Evolutionary conservation across 2,329 filamentous ascomycete species (phyloP).

Genomic region (Ramularia endophylla): DNA sequence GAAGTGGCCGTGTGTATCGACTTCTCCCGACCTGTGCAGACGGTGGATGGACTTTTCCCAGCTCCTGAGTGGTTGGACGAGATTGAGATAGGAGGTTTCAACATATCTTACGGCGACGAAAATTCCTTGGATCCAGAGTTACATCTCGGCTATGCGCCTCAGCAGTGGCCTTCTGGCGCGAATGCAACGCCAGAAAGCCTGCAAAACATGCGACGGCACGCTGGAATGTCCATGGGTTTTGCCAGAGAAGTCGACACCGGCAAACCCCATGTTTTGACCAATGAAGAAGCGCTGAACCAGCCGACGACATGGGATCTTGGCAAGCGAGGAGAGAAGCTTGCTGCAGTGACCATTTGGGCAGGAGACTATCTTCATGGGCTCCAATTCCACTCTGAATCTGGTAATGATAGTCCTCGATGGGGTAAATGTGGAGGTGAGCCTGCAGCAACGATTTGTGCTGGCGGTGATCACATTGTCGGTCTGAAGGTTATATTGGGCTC

Average conservation of each 20-base stretch:
- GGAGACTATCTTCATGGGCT: slow-evolving; percentile 1
- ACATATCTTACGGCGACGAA: neutral
- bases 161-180: too few species aligned
- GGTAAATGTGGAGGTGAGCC: slow-evolving; percentile 1
- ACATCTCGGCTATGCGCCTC: too few species aligned
- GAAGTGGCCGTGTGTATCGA: neutral
- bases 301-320: too few species aligned
- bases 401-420: slow-evolving; percentile 2
- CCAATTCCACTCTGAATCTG: slow-evolving; percentile 2
- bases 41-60: neutral
- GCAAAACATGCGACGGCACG: too few species aligned
- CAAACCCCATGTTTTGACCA: too few species aligned
- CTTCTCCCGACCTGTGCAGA: neutral
- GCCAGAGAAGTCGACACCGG: too few species aligned
- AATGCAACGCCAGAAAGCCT: too few species aligned
- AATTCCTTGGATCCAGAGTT: neutral
- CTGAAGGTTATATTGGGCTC: too few species aligned
- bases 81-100: slow-evolving; percentile 2
- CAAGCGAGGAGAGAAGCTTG: too few species aligned
- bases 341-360: neutral
- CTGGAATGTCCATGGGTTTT: neutral
- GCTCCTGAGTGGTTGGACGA: slow-evolving; percentile 1
- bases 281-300: too few species aligned
- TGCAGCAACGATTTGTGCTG: neutral
- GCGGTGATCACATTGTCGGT: neutral